A percentile compares a stretch with the other conserved stretches of the same genome.
Evolutionary conservation across 2,329 filamentous ascomycete species (phyloP).

Genomic region (Microdochium bolleyi): DNA sequence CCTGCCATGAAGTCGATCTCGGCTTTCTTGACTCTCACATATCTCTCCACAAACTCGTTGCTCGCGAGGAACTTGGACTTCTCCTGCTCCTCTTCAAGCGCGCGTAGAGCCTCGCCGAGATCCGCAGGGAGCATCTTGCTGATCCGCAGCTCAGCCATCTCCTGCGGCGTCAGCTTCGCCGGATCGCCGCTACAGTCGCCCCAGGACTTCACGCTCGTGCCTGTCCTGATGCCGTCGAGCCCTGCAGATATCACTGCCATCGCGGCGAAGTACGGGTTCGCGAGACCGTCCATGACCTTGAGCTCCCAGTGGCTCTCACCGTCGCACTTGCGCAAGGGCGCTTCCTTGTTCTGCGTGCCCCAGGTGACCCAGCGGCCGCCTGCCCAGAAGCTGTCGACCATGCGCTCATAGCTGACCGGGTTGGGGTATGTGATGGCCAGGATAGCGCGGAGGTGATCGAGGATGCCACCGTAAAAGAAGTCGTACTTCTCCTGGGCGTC

Average conservation of each 20-base stretch:
- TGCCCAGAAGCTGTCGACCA: conserved; percentile 64
- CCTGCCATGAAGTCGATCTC: conserved; percentile 43
- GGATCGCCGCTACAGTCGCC: conserved; percentile 50
- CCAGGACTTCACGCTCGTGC: conserved; percentile 31
- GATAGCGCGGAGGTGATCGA: conserved; percentile 59
- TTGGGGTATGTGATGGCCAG: conserved; percentile 61
- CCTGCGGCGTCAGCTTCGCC: conserved; percentile 33
- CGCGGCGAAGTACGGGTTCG: conserved; percentile 68
- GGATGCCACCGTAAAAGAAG: conserved; percentile 64
- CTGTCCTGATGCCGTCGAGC: conserved; percentile 39
- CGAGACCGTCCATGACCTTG: conserved; percentile 68
- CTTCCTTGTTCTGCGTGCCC: conserved; percentile 76
- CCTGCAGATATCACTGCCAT: conserved; percentile 55
- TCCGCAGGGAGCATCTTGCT: conserved; percentile 41
- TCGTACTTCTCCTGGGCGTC: neutral
- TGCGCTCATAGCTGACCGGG: conserved; percentile 59
- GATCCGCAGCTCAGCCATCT: conserved; percentile 46
- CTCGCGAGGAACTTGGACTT: conserved; percentile 40
- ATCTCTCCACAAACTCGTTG: conserved; percentile 43
- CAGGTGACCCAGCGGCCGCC: conserved; percentile 73
- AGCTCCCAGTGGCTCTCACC: conserved; percentile 71
- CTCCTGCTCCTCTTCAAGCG: conserved; percentile 37
- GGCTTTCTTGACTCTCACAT: conserved; percentile 47
- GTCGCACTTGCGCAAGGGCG: conserved; percentile 60
- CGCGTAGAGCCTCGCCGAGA: conserved; percentile 45